phyloP scores from a whole-genome alignment of 177 flowering plant genomes.

The Vitis hybrid region DNA sequence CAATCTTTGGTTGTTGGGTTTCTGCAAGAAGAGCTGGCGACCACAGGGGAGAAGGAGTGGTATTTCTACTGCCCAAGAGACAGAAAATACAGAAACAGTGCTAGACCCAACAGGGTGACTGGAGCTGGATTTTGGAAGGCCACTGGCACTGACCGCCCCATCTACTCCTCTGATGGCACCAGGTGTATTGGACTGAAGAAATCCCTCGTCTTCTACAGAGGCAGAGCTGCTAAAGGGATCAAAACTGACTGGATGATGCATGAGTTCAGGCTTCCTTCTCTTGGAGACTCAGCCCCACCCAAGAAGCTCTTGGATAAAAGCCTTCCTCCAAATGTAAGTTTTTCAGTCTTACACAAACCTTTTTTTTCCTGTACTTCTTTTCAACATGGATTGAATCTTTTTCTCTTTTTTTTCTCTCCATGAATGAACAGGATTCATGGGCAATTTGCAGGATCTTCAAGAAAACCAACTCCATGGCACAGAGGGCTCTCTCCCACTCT shows the following conservation, averaged over 20 bases:
- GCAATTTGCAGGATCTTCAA: conserved; percentile 90
- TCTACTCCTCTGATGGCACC: conserved; percentile 68
- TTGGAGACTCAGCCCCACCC: conserved; percentile 35
- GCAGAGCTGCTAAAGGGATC: conserved; percentile 88
- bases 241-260: conserved; percentile 99
- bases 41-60: conserved; percentile 85
- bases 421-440: conserved; percentile 67
- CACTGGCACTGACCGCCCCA: conserved; percentile 86
- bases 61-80: conserved; percentile 92
- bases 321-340: conserved; percentile 59
- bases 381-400: too few species aligned
- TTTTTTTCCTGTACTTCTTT: too few species aligned
- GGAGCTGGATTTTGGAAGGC: conserved; percentile 96
- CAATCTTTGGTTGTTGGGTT: neutral
- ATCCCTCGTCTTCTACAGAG: conserved; percentile 87
- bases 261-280: conserved; percentile 82
- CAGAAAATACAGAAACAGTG: conserved; percentile 80
- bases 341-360: neutral
- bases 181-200: conserved; percentile 90
- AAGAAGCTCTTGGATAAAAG: conserved; percentile 46
- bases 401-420: neutral
- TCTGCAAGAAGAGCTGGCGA: conserved; percentile 50
- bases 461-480: conserved; percentile 49
- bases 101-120: conserved; percentile 86
- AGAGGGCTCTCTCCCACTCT: conserved; percentile 33